These are phyloP conservation scores for Ganoderma lucidum DNA, from an alignment of 1,284 basidiomycete genomes.

Conservation along the genomic window DNA sequence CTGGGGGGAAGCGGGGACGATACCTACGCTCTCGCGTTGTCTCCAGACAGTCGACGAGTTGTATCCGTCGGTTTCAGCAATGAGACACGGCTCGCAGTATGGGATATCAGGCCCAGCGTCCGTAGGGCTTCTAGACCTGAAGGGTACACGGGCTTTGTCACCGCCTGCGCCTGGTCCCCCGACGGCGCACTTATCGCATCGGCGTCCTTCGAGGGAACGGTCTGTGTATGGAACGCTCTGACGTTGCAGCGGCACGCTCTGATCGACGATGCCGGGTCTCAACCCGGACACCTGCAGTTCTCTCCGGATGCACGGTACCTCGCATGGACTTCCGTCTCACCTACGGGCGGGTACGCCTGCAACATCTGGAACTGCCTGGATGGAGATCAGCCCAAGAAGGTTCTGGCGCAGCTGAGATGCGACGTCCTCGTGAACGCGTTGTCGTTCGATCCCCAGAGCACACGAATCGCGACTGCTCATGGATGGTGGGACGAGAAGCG, in stretches of 20 bases:
- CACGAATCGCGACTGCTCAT: background rate
- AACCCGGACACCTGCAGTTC: background rate
- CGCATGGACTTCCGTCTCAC: background rate
- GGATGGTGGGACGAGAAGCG: background rate
- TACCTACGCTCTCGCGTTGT: background rate
- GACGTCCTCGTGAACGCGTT: background rate
- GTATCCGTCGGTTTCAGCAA: background rate
- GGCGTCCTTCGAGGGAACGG: background rate
- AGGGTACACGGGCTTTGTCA: background rate
- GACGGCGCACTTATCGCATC: background rate
- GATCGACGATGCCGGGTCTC: background rate
- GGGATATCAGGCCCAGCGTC: background rate
- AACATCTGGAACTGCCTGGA: background rate
- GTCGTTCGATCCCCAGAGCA: background rate
- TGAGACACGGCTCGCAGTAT: background rate
- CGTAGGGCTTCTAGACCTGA: background rate
- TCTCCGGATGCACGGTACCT: background rate
- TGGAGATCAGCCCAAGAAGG: no score
- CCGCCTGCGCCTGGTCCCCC: constrained; percentile 1
- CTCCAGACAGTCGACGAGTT: background rate
- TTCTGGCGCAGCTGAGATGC: background rate
- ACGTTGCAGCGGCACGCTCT: background rate
- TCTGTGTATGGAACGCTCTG: background rate
- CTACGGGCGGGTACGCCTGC: background rate
- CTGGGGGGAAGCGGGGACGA: background rate